Evolutionary conservation across 2,329 filamentous ascomycete species (phyloP), one percentile per base, ranked within the genome.

Genomic region (Tolypocladium guangdongense): DNA sequence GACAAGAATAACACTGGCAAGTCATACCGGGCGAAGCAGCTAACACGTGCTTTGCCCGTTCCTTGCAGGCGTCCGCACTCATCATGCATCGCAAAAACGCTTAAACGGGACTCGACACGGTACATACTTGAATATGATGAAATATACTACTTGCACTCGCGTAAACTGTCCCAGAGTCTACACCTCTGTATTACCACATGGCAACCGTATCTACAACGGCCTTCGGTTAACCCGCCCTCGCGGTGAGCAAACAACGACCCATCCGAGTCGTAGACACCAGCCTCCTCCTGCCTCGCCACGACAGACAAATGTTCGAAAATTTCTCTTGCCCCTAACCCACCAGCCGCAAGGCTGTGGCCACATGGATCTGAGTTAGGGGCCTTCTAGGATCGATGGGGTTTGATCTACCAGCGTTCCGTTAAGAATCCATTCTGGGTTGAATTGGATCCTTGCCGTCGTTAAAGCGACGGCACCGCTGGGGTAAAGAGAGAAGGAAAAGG

Each of bases 361-460:
- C 36, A 51, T 37, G 27, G 56, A 57, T 59, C 58, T 52, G 63
- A 60, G 59, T 64, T 53, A 61, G 62, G 62, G 62, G 70, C 69
- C 70, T 72, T 72, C 70, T 71, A 65, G 63, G 62, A 52, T 62
- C 69, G 65, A 69, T 56, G 54, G 52, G 33, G 51, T 63, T 69
- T 61, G 38, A 73, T 87, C 76, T 90, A 67, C 86, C 86, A 88
- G 86, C 83, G 86, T 82, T 89, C 86, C 86, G 86, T 89, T 88
- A 86, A 85, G 84, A 77, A 77, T 79, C 76, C 73, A 78, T 81
- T 80, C 81, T 86, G 77, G 74, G 78, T 66, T 78, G 75, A 83
- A 80, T 77, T 72, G 73, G 80, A 82, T 75, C 78, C 86, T 80
- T 85, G 86, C 85, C 80, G 77, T 78, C 85, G 80, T 33, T 77